These are phyloP conservation scores for Neofusicoccum sp. DNA, from an alignment of 2,329 filamentous ascomycete species.

Conservation along the genomic window DNA sequence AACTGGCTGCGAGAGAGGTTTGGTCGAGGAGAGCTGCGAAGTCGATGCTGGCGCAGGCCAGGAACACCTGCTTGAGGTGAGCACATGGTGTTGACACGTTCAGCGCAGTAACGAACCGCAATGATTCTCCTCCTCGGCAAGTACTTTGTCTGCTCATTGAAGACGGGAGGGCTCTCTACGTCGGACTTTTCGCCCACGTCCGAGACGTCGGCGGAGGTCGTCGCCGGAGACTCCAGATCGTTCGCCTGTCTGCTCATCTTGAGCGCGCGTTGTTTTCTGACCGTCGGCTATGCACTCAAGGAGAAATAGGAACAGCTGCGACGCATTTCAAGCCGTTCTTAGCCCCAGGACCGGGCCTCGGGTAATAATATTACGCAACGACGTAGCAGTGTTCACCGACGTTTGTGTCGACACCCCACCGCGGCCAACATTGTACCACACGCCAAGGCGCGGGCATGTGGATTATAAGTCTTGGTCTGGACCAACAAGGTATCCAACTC, in stretches of 20 bases:
- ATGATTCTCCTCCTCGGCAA: conserved; percentile 16
- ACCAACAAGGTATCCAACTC: conserved; percentile 10
- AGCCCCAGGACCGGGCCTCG: background rate
- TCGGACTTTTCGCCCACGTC: background rate
- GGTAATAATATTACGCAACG: conserved; percentile 1
- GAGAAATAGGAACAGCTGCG: background rate
- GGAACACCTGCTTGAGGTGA: conserved; percentile 48
- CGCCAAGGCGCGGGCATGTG: background rate
- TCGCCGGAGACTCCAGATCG: background rate
- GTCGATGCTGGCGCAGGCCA: conserved; percentile 57
- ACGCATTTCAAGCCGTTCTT: background rate
- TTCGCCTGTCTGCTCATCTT: background rate
- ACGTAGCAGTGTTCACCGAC: conserved; percentile 5
- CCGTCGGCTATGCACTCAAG: background rate
- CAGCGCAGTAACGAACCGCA: background rate
- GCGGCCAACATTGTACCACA: background rate
- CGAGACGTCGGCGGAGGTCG: background rate
- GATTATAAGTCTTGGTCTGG: background rate
- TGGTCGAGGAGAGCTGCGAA: conserved; percentile 58
- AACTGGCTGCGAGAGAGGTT: conserved; percentile 55
- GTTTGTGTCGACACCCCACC: background rate
- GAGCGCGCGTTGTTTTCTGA: background rate
- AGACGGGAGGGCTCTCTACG: conserved; percentile 6
- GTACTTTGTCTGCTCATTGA: conserved; percentile 20
- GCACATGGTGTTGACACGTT: background rate